Conservation (phyloP, 2,329 filamentous ascomycete species). For the Cladophialophora psammophila region DNA sequence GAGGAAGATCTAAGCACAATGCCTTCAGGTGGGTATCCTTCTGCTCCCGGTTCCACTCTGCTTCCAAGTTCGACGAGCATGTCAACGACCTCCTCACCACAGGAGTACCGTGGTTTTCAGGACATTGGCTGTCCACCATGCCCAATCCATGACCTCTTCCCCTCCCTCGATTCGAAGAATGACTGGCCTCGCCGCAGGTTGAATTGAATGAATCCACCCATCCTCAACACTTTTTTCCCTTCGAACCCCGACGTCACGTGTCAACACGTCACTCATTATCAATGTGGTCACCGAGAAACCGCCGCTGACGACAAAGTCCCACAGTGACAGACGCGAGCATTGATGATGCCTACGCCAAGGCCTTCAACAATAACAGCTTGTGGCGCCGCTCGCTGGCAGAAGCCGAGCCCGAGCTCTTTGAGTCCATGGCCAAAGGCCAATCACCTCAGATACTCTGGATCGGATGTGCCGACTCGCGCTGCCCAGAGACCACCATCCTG, state of each 20-base stretch:
- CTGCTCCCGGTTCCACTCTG: neutral
- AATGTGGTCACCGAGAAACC: neutral
- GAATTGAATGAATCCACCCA: slow-evolving; percentile 2
- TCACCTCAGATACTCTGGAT: slow-evolving; percentile 74
- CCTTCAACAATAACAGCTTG: slow-evolving; percentile 40
- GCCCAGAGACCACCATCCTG: slow-evolving; percentile 82
- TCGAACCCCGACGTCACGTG: slow-evolving; percentile 11
- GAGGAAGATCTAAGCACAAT: slow-evolving; percentile 20
- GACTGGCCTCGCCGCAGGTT: neutral
- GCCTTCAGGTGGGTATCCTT: slow-evolving; percentile 29
- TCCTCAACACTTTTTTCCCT: slow-evolving; percentile 19
- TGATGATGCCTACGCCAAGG: slow-evolving; percentile 38
- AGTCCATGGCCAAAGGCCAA: slow-evolving; percentile 71
- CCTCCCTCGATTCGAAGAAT: neutral
- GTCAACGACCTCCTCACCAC: neutral
- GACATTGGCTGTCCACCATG: neutral
- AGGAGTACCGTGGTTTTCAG: neutral
- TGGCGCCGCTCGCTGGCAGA: slow-evolving; percentile 41
- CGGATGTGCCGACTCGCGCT: slow-evolving; percentile 84
- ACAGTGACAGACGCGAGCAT: slow-evolving; percentile 8
- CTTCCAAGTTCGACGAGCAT: slow-evolving; percentile 1
- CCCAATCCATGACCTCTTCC: neutral
- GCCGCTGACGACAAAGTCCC: slow-evolving; percentile 6
- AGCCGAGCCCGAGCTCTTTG: slow-evolving; percentile 71
- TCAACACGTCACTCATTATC: neutral